Evolutionary conservation across 106 monocot genomes (phyloP), one percentile per base, ranked within the genome.

Genomic region (Agapanthus africanus): DNA sequence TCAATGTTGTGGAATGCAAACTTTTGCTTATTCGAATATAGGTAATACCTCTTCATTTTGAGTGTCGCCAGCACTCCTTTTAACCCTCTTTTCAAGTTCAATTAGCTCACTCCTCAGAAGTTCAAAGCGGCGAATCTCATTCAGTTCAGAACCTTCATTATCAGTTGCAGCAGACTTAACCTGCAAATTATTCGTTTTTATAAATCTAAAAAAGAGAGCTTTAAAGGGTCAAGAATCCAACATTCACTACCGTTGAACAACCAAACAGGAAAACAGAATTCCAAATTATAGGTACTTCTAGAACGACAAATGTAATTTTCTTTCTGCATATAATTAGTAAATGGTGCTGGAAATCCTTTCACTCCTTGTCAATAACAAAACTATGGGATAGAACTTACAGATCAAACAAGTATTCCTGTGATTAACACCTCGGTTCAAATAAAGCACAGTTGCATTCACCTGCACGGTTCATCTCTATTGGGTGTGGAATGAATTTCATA

Each of bases 1-100:
- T 7, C 63, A 64, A 39, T 2, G 10, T 39, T 37, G 2, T 36
- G 63, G 22, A 14, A 2, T 11, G 22, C 22, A 22, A 36, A 64
- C 8, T 11, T 36, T 37, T n/a, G 11, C 31, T 39, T 38, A 39
- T n/a, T 64, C 38, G 36, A 10, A 22, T 18, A 64, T 62, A 16
- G 18, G 38, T 19, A 38, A 64, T 89, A 91, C 90, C 83, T 78
- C 81, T 37, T 79, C 73, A 69, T 73, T 68, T 33, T 78, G 68
- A 65, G 80, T 11, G 54, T 74, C 76, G 76, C 75, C 59, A 37
- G 89, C 78, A 78, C 84, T 93, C 81, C 71, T 85, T 75, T 90
- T 88, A 11, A 99, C 92, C 72, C 90, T 80, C 70, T 79, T 83
- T 68, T 93, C 97, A 73, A 99, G 92, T 67, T 99, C 90, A 67